Evolutionary conservation across 176 grass and related monocot genomes (phyloP), one percentile per base, ranked within the genome.

Genomic region (Avena atlantica): DNA sequence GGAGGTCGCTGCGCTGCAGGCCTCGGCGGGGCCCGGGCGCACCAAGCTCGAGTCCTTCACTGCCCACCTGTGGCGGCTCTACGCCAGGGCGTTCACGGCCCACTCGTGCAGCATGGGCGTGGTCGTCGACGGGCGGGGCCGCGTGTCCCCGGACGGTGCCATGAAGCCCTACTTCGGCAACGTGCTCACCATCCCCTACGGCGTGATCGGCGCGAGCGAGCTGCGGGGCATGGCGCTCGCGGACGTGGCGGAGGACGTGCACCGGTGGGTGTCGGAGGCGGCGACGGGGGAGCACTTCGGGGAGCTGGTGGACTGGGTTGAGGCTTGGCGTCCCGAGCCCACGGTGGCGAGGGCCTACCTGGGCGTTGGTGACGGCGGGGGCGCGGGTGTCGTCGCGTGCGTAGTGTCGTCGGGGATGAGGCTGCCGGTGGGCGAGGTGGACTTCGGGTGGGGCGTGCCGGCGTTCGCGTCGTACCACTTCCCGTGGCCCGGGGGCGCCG

Each of bases 401-500:
- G 86, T 93, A 9, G 89, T 95, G 71, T 93, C 91, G 29, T 92
- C 90, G 20, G 93, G 93, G 17, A 78, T 81, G 74, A 67, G 83
- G 11, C 89, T 95, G 23, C 89, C 93, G 27, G 79, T 89, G 4
- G 44, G 36, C 20, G 81, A 91, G 85, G 88, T 89, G 49, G 76
- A 93, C 73, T 95, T 95, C 81, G 93, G 93, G 20, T 93, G 93
- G 93, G 91, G 93, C 21, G 81, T 61, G 14, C 69, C 89, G 27
- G 86, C 47, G 78, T 92, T 93, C 55, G 91, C 86, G 17, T 95
- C 93, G 15, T 95, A 95, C 84, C 91, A 93, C 79, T 95, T 95
- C 74, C 93, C 91, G 6, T 95, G 93, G 93, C 88, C 70, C 12
- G 80, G 86, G 20, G 70, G 45, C 49, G 80, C 93, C 3, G 88